Percentiles rank a stretch among this genome's conserved stretches.
These are phyloP conservation scores for Sarocladium brachiariae DNA, from an alignment of 2,329 filamentous ascomycete species.

Conservation along the genomic window DNA sequence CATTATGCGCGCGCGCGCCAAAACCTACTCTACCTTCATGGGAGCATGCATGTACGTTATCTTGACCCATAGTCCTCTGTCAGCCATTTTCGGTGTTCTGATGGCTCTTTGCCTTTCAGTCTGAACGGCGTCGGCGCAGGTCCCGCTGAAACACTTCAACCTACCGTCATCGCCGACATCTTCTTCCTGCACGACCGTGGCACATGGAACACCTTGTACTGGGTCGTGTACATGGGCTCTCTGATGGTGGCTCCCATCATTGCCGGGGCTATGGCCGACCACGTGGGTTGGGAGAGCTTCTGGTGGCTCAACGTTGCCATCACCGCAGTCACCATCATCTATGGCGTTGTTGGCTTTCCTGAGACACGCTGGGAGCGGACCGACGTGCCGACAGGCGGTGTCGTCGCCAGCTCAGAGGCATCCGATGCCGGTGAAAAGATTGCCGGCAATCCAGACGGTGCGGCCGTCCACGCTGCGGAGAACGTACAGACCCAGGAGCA, in stretches of 20 bases:
- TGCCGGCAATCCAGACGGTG: not conserved
- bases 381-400: not conserved
- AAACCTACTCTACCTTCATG: not conserved
- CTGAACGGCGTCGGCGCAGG: not conserved
- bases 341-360: not conserved
- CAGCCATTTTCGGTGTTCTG: too few species aligned
- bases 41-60: not conserved
- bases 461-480: not conserved
- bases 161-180: not conserved
- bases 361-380: not conserved
- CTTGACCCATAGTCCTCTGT: not conserved
- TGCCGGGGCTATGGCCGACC: not conserved
- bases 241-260: slow-evolving; percentile 1
- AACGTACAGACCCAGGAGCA: not conserved
- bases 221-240: not conserved
- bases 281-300: not conserved
- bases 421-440: not conserved
- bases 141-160: not conserved
- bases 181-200: slow-evolving; percentile 3
- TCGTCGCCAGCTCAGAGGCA: not conserved
- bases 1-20: not conserved
- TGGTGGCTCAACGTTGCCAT: slow-evolving; percentile 1
- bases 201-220: not conserved
- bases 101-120: too few species aligned
- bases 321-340: not conserved